Evolutionary conservation across 176 grass and related monocot genomes (phyloP).

Genomic region (Avena insularis): DNA sequence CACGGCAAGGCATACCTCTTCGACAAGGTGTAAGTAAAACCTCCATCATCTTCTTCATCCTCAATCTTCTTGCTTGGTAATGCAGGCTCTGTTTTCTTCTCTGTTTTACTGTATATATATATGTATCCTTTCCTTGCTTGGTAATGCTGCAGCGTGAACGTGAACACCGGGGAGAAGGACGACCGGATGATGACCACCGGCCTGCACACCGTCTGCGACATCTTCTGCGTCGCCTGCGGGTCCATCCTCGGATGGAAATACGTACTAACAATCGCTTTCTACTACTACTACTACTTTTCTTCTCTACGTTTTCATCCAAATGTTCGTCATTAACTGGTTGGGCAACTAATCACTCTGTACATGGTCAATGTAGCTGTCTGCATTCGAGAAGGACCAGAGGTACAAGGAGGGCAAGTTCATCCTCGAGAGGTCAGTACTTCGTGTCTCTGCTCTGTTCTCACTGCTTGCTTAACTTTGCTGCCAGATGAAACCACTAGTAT

Average conservation of each 20-base stretch:
- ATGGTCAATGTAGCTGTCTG: constrained; percentile 30
- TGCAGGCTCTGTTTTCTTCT: neutral
- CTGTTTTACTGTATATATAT: too few relatives aligned
- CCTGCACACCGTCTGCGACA: constrained; percentile 54
- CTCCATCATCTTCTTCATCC: neutral
- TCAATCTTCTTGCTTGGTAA: neutral
- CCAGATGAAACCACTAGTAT: neutral
- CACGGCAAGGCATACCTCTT: constrained; percentile 69
- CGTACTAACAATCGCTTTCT: neutral
- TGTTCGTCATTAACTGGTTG: neutral
- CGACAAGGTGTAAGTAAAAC: constrained; percentile 44
- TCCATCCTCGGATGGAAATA: constrained; percentile 60
- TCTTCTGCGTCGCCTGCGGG: constrained; percentile 63
- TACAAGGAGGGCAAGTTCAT: constrained; percentile 70
- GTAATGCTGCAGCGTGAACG: constrained; percentile 43
- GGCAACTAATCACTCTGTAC: neutral
- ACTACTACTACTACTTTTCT: neutral
- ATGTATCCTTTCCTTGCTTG: too few relatives aligned
- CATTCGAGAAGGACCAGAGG: constrained; percentile 40
- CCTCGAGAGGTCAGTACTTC: constrained; percentile 39
- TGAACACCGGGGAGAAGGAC: constrained; percentile 32
- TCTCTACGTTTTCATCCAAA: neutral
- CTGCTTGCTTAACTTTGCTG: neutral
- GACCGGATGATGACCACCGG: constrained; percentile 56
- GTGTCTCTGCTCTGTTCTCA: neutral